Percentiles rank a stretch among this genome's conserved stretches.
phyloP scores from a whole-genome alignment of 805 yeast genomes.

The Ogataea pini region DNA sequence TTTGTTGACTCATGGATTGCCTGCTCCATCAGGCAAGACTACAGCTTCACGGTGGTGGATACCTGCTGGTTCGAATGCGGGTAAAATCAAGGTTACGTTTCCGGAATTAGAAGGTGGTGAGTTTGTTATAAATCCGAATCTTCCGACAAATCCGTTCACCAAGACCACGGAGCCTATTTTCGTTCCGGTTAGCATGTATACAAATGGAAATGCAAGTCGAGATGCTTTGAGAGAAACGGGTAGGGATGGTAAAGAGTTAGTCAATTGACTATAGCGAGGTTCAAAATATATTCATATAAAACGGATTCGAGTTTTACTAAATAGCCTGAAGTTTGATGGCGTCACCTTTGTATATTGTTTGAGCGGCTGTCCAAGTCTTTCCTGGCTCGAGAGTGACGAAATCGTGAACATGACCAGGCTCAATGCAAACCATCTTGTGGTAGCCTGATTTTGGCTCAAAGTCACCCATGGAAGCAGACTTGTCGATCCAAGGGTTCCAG shows the following conservation, averaged over 20 bases:
- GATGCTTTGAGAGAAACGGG: not conserved
- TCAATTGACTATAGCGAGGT: not conserved
- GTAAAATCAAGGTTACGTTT: constrained; percentile 64
- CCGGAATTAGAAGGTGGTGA: constrained; percentile 45
- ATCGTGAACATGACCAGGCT: constrained; percentile 85
- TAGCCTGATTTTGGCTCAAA: constrained; percentile 85
- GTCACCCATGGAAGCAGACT: constrained; percentile 82
- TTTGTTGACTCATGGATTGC: constrained; percentile 48
- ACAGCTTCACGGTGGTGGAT: constrained; percentile 83
- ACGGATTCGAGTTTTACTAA: constrained; percentile 21
- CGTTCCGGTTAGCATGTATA: constrained; percentile 29
- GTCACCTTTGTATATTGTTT: constrained; percentile 57
- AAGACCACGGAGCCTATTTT: constrained; percentile 54
- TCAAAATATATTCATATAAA: not conserved
- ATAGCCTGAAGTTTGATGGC: constrained; percentile 61
- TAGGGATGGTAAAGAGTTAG: not conserved
- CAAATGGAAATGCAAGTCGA: not conserved
- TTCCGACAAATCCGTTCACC: constrained; percentile 73
- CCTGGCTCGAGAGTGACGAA: constrained; percentile 69
- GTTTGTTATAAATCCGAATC: constrained; percentile 63
- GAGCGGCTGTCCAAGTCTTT: constrained; percentile 72
- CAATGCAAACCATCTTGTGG: constrained; percentile 88
- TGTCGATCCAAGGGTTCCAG: constrained; percentile 96
- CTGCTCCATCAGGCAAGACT: constrained; percentile 85
- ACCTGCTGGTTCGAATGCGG: constrained; percentile 55